Base-by-base conservation (phyloP, 495 filamentous ascomycete genomes). In the Cairneyella variabilis region DNA sequence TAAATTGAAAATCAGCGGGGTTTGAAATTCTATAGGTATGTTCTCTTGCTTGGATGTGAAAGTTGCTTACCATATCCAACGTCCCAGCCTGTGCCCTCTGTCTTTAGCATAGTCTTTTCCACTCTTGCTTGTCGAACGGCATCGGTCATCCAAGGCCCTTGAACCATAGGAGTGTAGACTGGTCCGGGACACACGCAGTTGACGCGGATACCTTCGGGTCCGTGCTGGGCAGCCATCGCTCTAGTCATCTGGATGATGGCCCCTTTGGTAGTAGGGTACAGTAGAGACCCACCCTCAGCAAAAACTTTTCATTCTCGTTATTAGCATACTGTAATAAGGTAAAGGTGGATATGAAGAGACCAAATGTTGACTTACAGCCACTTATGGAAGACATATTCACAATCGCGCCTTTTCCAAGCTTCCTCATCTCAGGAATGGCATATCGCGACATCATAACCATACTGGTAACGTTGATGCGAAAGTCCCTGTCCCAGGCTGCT, bases 111-210 rank as follows among this genome's bases (percentile, higher is more conserved):
- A 60, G 75, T 82, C 32, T 74, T 58, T 30, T 70, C 68, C 26
- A 65, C 70, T 25, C 80, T 60, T 18, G 73, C 69, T 34, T 72
- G 66, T 48, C 80, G 55, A 5, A 66, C 63, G 51, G 79, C 73
- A 17, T 71, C 66, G 18, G 61, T 76, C 74, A 82, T 80, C 0
- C 76, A 76, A 2, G 66, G 62, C 2, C 59, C 68, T 52, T 75
- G 75, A 67, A 82, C 76, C 79, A 82, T 82, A 0, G 80, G 77
- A n/a, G 77, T 82, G 48, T 75, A 83, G 4, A 83, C 66, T 76
- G 80, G 80, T 46, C 79, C 80, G 14, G 79, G 80, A 60, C 76
- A 80, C 3, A 83, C 79, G 43, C 79, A 81, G 43, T 83, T 83
- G 0, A 82, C 79, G 12, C 78, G 55, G 34, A 83, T 80, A 3